Evolutionary conservation across 352 stramenopile genomes (phyloP), one percentile per base, ranked within the genome.

Genomic region (Pythium dissimile): DNA sequence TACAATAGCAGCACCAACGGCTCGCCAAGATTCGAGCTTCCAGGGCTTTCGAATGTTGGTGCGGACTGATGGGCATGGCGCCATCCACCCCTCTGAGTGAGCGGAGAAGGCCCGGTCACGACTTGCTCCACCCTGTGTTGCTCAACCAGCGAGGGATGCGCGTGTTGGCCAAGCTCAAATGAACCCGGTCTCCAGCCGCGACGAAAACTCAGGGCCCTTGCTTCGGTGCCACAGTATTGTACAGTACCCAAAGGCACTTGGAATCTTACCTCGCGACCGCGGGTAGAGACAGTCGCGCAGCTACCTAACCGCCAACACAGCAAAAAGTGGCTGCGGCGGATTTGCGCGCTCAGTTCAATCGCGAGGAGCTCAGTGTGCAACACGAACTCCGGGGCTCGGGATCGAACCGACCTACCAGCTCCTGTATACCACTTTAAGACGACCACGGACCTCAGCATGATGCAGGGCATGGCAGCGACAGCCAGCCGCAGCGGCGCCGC

Each of bases 381-480:
- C 23, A n/a, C 21, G 35, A 50, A 20, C 43, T 31, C 12, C 21
- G 43, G 26, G 18, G 34, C 34, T 12, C 16, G 34, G 34, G 34
- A 41, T 37, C 30, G 43, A 50, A 28, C 43, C 43, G 43, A 28
- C 43, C 26, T 21, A 21, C 43, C 23, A 34, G 23, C 24, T n/a
- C n/a, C n/a, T n/a, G n/a, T n/a, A n/a, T n/a, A n/a, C n/a, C n/a
- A n/a, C n/a, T n/a, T n/a, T n/a, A 6, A 37, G 45, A 23, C 45
- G 48, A 55, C 48, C 21, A 55, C 48, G 9, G 48, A 55, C 48
- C 26, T 55, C 20, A 43, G 46, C 48, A 30, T 34, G 13, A 55
- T 55, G 48, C 48, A 55, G 23, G 48, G 20, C 48, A 43, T 55
- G 48, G 48, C 48, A 16, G 34, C 48, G 31, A 34, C 48, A 11